Base-by-base conservation (phyloP, 441 rosid species). In the Manihot esculenta region DNA sequence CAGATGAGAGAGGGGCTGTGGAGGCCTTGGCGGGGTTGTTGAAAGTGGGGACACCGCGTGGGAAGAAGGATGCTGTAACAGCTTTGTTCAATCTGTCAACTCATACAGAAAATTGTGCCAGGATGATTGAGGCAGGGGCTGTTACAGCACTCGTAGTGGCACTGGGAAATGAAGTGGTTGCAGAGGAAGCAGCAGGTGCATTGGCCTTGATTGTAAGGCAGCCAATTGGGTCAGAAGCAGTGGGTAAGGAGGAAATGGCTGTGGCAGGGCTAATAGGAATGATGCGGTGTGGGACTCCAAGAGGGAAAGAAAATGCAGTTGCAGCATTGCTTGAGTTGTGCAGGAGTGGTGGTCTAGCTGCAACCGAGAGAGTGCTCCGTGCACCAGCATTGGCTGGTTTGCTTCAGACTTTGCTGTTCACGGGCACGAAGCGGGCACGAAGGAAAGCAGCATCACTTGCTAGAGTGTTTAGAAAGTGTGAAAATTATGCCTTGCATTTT, bases 311-410 rank as follows among this genome's bases (percentile, higher is more conserved):
- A 74, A 94, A 88, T 57, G 99, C 97, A 0, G 96, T 94, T 0
- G 94, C 98, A n/a, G 97, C 99, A 3, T 79, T 94, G 86, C 92
- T 94, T 1, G 99, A 92, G 78, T 74, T 94, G 10, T 94, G 98
- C 85, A 77, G 85, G 65, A 79, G 88, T 20, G 96, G 98, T 45
- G 98, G 98, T 20, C 71, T 90, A 0, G 85, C 84, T 0, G 86
- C 88, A 4, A 82, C 90, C 0, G 94, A 89, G 78, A 91, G 81
- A 75, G 93, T 90, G 66, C 76, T 92, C 24, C 82, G 84, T 72
- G 91, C 92, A 13, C 98, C 98, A 0, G 86, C 99, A n/a, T 82
- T 94, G 77, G 91, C 80, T 0, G 87, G 97, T 48, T 77, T 94
- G 84, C 88, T 94, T 15, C 96, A 88, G 62, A 75, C 85, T 12